Evolutionary conservation across 139 green algal species (phyloP), one percentile per base, ranked within the genome.

Genomic region (Pleodorina starrii): DNA sequence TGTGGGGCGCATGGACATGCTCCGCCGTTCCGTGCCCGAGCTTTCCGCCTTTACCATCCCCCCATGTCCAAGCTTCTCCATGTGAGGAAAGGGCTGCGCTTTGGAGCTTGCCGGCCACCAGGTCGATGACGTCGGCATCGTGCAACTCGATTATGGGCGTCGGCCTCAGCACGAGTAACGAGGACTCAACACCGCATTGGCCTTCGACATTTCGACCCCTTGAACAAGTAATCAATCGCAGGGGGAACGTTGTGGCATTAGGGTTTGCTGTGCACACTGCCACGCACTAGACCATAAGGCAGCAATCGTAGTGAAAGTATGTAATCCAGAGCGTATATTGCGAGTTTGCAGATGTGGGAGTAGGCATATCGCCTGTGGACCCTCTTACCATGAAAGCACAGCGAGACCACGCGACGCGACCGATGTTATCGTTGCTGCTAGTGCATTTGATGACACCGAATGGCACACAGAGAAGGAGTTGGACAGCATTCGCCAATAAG

Each of bases 141-240:
- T 90, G 91, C 3, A 96, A 74, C 25, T 84, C 87, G 12, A 94
- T 44, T 10, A 97, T 78, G 12, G 84, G 46, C 6, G 90, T 91
- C 0, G 94, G 92, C 3, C 89, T 66, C 19, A 90, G 29, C 35
- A 96, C 87, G 14, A 97, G 29, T 23, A 89, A 50, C 23, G 69
- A 74, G 0, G 76, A 57, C 32, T 91, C 76, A 0, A 95, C 69
- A 32, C 92, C 93, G 46, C 93, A 95, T 85, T 96, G 93, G 0
- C 92, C 91, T 79, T 96, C 93, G 2, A 90, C 85, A 60, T 96
- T 96, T 29, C 93, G 59, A 7, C 94, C 94, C 94, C 94, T 96
- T 90, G 48, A 87, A 16, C 27, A 75, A 63, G 10, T 0, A 48
- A 76, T 48, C 38, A 68, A 17, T 27, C 19, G 57, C 57, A 68